Base-by-base conservation (phyloP, 116 monocot genomes). In the Zostera marina region DNA sequence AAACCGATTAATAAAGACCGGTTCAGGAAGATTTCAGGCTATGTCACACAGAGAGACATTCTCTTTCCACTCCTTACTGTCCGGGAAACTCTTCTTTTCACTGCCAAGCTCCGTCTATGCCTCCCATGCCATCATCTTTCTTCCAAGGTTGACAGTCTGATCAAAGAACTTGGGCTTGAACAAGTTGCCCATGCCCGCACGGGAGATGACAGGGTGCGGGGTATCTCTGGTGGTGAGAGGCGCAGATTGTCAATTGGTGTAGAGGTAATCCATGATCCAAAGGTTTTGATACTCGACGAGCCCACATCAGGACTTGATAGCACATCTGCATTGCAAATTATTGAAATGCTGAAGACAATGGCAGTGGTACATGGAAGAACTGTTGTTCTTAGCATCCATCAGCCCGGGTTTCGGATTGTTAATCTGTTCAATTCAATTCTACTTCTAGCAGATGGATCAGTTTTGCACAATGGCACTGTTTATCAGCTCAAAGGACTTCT, bases 281-380 rank as follows among this genome's bases (percentile, higher is more conserved):
- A 68, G 25, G 77, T 93, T 10, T 51, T 93, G 14, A 75, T 93
- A 54, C 79, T 93, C 11, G 93, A 93, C 72, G 93, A 93, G 63
- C 93, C 93, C 13, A 93, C 93, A 7, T 93, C 88, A 8, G 93
- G 93, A 22, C 81, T 93, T 15, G 93, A 93, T 63, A 83, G 83
- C 54, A 60, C 60, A n/a, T 83, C 88, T 6, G 93, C 93, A n/a
- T 64, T 79, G 3, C 87, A 93, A 64, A 76, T 83, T 40, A 76
- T 87, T n/a, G 73, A 69, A 45, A 70, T 79, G 74, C 74, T 93
- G 43, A 73, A 72, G 49, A 25, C 64, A 56, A 93, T 87, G 93
- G 93, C 93, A 3, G 88, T 79, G 70, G 39, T 44, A 4, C 55
- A 71, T 1, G 87, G 88, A 22, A 63, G 81, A 10, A 93, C 93